Base-by-base conservation (phyloP, 106 monocot genomes). In the Phalaenopsis aphrodite region DNA sequence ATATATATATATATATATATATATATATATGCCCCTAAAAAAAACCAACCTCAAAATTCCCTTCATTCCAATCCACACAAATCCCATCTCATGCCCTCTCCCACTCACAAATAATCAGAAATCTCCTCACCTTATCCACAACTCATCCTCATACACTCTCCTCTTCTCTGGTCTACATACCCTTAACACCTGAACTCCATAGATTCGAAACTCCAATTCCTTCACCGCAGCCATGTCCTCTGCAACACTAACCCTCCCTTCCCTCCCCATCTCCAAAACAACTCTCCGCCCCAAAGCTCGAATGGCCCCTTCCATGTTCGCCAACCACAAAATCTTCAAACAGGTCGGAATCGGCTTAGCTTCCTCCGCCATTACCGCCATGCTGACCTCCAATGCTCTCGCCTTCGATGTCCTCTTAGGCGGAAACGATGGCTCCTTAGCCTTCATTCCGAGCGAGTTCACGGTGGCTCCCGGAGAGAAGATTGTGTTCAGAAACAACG, bases 401-500 rank as follows among this genome's bases (percentile, higher is more conserved):
- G 91, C 93, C 0, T 1, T 80, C 2, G 88, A 90, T 5, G 89
- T 92, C 52, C 78, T 88, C 36, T 84, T 92, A 3, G 98, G 98
- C 0, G 79, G 75, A 1, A 78, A 64, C 45, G 89, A 87, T 24
- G 98, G 94, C 17, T 30, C 56, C 19, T 84, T 98, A 56, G 98
- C 82, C 5, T 94, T 98, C 72, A 84, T 88, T 48, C 94, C 98
- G 18, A 83, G 16, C 56, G 81, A 89, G 4, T 78, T 98, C 75
- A 64, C 82, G 16, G 85, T 94, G 8, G 7, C 85, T 0, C 4
- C 92, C 0, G 94, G 94, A 0, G 98, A 98, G 77, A 79, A 41
- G 65, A 92, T 98, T 11, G 78, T 82, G 38, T 98, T 98, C 86
- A 94, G 84, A 85, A 98, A 98, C 92, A 94, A 98, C 80, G 90